Evolutionary conservation across 2,329 filamentous ascomycete species (phyloP), one percentile per base, ranked within the genome.

Genomic region (Graphilbum fragrans): DNA sequence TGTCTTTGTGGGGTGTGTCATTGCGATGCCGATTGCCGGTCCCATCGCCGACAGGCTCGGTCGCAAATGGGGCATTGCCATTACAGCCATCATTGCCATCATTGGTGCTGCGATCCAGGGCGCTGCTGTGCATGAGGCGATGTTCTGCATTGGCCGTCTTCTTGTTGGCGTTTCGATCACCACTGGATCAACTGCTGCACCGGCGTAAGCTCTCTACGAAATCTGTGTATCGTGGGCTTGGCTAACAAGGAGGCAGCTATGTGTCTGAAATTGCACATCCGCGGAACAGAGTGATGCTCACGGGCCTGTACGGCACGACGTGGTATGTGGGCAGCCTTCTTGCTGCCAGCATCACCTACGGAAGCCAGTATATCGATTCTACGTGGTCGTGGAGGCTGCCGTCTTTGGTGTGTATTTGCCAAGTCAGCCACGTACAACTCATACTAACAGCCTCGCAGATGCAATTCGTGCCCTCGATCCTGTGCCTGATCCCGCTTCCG

Each of bases 81-180:
- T 17, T 25, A 29, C 33, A 11, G 29, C 29, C 27, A 11, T 37
- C 27, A 23, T 37, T 5, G 49, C 41, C 17, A 40, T 54, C 12
- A 19, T 50, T 5, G 51, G 43, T 11, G 44, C 38, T n/a, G 38
- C 45, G 6, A 41, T 54, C 18, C 45, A 47, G 35, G 44, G 41
- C 5, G 44, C 44, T 3, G 40, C 50, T 23, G 45, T 47, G 39
- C 47, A 52, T 39, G 43, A 47, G n/a, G 77, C 70, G 8, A 78
- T 77, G 73, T 80, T 76, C 49, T 69, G 78, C 45, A 56, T 75
- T 17, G 65, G 73, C n/a, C 69, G 74, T 43, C 64, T 76, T 41
- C 57, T 79, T n/a, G 65, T 79, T 16, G 75, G 75, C 67, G 71
- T 23, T 73, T 75, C 18, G 73, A 77, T 39, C 73, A 72, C 14